A percentile compares a stretch with the other conserved stretches of the same genome.
Evolutionary conservation across 177 flowering plant genomes (phyloP).

Genomic region (Vitis hybrid): DNA sequence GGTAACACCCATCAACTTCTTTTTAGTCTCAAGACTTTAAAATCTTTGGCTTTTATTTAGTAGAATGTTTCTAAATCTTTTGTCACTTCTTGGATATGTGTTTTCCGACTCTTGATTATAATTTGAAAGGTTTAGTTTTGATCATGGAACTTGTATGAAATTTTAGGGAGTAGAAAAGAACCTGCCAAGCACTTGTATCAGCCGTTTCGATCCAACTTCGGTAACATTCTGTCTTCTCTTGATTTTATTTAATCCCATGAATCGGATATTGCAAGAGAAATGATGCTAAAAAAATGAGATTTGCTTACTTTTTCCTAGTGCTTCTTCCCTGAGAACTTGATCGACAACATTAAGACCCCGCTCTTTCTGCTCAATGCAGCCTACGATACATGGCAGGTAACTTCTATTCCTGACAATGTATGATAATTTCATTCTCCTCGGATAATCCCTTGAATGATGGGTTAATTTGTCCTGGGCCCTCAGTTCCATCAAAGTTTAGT

Average conservation of each 20-base stretch:
- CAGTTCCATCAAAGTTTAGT: conserved; percentile 80
- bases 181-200: conserved; percentile 74
- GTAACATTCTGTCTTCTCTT: conserved; percentile 35
- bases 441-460: background rate
- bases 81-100: too few species aligned
- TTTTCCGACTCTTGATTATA: too few species aligned
- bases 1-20: conserved; percentile 29
- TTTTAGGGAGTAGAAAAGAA: conserved; percentile 55
- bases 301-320: conserved; percentile 48
- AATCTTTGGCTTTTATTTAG: background rate
- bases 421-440: background rate
- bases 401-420: background rate
- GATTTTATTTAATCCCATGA: background rate
- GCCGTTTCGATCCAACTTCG: conserved; percentile 69
- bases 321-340: conserved; percentile 91
- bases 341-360: conserved; percentile 71
- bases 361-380: conserved; percentile 89
- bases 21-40: background rate
- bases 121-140: background rate
- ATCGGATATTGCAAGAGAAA: background rate
- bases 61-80: too few species aligned
- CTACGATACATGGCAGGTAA: conserved; percentile 98
- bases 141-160: background rate
- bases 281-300: background rate
- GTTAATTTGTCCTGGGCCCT: conserved; percentile 3